Percentiles rank a stretch among this genome's conserved stretches.
phyloP scores from a whole-genome alignment of 768 basidiomycete genomes.

The Suillus discolor region DNA sequence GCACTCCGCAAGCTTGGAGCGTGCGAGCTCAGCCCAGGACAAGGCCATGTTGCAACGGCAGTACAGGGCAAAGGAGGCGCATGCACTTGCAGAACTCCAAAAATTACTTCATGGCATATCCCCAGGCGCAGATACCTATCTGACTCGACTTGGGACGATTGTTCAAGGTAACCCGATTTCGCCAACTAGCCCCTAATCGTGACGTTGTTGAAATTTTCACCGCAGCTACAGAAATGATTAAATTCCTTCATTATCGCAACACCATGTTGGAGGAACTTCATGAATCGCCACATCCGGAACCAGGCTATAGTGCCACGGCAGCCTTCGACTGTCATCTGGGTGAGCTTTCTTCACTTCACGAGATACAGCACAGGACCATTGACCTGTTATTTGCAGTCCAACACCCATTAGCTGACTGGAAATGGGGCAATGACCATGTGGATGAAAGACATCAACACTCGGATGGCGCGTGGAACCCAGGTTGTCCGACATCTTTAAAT shows the following conservation, averaged over 20 bases:
- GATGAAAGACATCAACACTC: neutral
- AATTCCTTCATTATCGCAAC: neutral
- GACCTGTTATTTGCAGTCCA: neutral
- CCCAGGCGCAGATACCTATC: neutral
- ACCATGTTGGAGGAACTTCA: neutral
- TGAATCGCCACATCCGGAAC: neutral
- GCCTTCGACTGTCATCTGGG: neutral
- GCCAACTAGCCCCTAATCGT: neutral
- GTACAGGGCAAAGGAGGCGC: neutral
- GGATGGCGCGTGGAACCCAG: neutral
- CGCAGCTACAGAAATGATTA: neutral
- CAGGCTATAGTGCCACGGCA: neutral
- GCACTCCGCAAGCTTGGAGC: neutral
- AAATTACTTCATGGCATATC: neutral
- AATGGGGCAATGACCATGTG: neutral
- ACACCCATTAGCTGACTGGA: too few species aligned
- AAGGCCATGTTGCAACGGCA: conserved; percentile 5
- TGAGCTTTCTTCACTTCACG: neutral
- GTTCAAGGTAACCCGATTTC: neutral
- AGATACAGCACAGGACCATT: neutral
- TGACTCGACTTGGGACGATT: conserved; percentile 2
- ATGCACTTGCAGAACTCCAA: neutral
- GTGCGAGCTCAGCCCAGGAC: neutral
- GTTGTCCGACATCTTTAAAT: neutral
- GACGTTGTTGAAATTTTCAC: neutral